Evolutionary conservation across 495 filamentous ascomycete genomes (phyloP).

Genomic region (Schizothecium vesticola): DNA sequence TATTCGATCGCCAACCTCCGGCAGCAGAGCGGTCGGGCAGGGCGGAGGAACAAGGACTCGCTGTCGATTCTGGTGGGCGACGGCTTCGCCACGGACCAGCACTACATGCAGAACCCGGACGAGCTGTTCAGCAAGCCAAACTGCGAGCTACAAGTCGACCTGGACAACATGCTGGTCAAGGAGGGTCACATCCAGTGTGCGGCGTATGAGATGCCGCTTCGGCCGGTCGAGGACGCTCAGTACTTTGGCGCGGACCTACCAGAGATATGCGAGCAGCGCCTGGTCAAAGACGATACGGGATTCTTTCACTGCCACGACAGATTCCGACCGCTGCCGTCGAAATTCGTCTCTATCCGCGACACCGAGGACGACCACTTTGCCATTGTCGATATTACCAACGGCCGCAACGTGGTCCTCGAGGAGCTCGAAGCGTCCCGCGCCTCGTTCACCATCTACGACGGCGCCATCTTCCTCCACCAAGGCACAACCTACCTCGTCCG

Average conservation of each 20-base stretch:
- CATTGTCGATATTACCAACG: constrained; percentile 81
- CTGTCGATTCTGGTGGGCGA: constrained; percentile 90
- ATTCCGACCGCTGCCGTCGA: constrained; percentile 79
- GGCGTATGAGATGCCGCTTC: constrained; percentile 90
- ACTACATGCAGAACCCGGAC: constrained; percentile 93
- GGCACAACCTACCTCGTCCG: constrained; percentile 86
- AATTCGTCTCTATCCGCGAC: constrained; percentile 83
- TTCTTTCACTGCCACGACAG: constrained; percentile 88
- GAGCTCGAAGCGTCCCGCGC: constrained; percentile 93
- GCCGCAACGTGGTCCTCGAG: constrained; percentile 80
- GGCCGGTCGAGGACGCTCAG: constrained; percentile 60
- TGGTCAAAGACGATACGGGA: constrained; percentile 66
- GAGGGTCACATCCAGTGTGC: constrained; percentile 97
- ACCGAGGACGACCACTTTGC: constrained; percentile 91
- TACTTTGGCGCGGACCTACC: constrained; percentile 78
- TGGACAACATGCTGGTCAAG: constrained; percentile 83
- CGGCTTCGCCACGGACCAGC: constrained; percentile 85
- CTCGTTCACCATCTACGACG: constrained; percentile 94
- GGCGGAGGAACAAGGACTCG: constrained; percentile 89
- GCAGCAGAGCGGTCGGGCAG: constrained; percentile 92
- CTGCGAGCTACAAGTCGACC: constrained; percentile 78
- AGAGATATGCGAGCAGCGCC: constrained; percentile 66
- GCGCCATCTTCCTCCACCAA: constrained; percentile 95
- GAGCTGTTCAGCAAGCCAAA: constrained; percentile 96
- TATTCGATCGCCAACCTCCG: constrained; percentile 91